Evolutionary conservation across 108 stramenopile species (phyloP).

Genomic region (Asterionellopsis glacialis): DNA sequence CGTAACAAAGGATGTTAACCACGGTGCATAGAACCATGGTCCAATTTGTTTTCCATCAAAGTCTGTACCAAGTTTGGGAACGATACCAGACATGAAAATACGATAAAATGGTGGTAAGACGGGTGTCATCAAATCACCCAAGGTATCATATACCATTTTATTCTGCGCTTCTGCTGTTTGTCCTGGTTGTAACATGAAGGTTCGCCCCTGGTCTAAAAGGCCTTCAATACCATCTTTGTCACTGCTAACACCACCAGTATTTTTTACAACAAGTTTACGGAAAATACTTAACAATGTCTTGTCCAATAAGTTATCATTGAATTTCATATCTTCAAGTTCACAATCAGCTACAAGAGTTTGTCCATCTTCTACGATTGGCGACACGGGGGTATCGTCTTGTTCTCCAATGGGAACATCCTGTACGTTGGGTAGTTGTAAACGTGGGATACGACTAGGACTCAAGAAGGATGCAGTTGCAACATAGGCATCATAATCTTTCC

Average conservation of each 20-base stretch:
- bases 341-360: slow-evolving; percentile 63
- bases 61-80: slow-evolving; percentile 58
- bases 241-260: slow-evolving; percentile 51
- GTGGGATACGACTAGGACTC: slow-evolving; percentile 63
- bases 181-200: slow-evolving; percentile 69
- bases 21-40: slow-evolving; percentile 85
- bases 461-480: slow-evolving; percentile 71
- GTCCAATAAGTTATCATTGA: slow-evolving; percentile 58
- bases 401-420: slow-evolving; percentile 53
- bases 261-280: slow-evolving; percentile 58
- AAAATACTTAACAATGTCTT: slow-evolving; percentile 57
- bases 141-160: slow-evolving; percentile 69
- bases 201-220: slow-evolving; percentile 77
- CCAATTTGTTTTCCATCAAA: slow-evolving; percentile 69
- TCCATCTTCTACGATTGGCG: slow-evolving; percentile 22
- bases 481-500: slow-evolving; percentile 64
- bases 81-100: slow-evolving; percentile 85
- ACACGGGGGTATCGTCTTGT: not conserved
- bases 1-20: slow-evolving; percentile 78
- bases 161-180: slow-evolving; percentile 68
- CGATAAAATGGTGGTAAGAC: slow-evolving; percentile 86
- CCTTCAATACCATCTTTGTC: slow-evolving; percentile 63
- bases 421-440: slow-evolving; percentile 61
- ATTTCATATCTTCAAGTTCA: slow-evolving; percentile 47
- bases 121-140: slow-evolving; percentile 84